Conservation (phyloP, 495 filamentous ascomycete genomes). For the Penicillium longicatenatum region DNA sequence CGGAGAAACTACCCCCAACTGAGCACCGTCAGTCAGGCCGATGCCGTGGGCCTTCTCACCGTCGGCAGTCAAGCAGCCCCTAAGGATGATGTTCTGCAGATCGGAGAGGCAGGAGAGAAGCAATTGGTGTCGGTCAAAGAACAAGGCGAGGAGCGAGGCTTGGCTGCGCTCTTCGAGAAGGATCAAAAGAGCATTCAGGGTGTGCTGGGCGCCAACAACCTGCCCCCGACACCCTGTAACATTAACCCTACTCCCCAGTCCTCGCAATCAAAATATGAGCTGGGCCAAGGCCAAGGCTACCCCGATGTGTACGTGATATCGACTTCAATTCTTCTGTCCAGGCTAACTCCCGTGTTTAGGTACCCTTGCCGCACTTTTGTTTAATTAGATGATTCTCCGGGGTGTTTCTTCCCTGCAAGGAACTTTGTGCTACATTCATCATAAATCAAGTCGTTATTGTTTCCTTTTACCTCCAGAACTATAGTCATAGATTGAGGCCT, state of each 20-base stretch:
- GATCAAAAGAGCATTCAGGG: slow-evolving; percentile 61
- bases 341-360: slow-evolving; percentile 36
- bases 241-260: slow-evolving; percentile 38
- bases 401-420: slow-evolving; percentile 1
- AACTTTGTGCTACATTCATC: neutral
- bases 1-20: slow-evolving; percentile 84
- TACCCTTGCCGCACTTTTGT: slow-evolving; percentile 58
- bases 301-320: slow-evolving; percentile 48
- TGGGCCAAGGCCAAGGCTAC: slow-evolving; percentile 50
- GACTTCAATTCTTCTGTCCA: neutral
- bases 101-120: slow-evolving; percentile 82
- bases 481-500: neutral
- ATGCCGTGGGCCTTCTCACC: slow-evolving; percentile 81
- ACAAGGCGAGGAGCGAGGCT: slow-evolving; percentile 68
- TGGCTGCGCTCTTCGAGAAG: slow-evolving; percentile 73
- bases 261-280: slow-evolving; percentile 44
- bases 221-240: slow-evolving; percentile 82
- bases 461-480: neutral
- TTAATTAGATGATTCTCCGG: slow-evolving; percentile 30
- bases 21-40: slow-evolving; percentile 77
- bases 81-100: slow-evolving; percentile 70
- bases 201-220: slow-evolving; percentile 69
- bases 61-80: slow-evolving; percentile 82
- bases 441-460: slow-evolving; percentile 5
- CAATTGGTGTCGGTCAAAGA: slow-evolving; percentile 79